Evolutionary conservation across 371 early-diverging fungal genomes (phyloP), one percentile per base, ranked within the genome.

Genomic region (Parasitella parasitica): DNA sequence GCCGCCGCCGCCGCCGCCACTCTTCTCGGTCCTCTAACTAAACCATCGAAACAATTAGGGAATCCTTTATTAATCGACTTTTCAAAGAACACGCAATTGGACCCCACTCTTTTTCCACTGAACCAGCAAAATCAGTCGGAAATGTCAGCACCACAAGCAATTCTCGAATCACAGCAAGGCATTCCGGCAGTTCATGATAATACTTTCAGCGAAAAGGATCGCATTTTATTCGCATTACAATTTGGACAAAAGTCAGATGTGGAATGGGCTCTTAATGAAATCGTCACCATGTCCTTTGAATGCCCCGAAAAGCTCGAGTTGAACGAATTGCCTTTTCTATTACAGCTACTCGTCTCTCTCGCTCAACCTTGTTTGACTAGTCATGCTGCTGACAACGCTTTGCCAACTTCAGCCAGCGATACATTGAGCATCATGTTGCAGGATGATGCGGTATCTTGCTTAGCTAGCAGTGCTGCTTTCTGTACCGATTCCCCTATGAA

Each of bases 251-350:
- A 89, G 18, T 86, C 87, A 57, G 91, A 91, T 67, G 73, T 92
- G 9, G 94, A 94, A 64, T 91, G 92, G 91, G 92, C 93, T 6
- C 86, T 93, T 57, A 83, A 88, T 63, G 80, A 80, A 35, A 80
- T 94, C 13, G 73, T 91, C 46, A 78, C 81, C 35, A 69, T 91
- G 4, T 90, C 91, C 1, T 80, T 72, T 41, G 79, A 80, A 34
- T 56, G 37, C 9, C 81, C 80, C 11, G 78, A 81, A 15, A 73
- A 76, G 35, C 80, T 91, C 28, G 78, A 84, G 16, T 64, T 92
- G 12, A 79, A 78, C 27, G 72, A 72, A 64, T 82, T 91, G 13
- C 89, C 91, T 0, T 84, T 85, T 12, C 56, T 92, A 4, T 63
- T 90, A 15, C 87, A 89, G 32, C 63, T 76, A 39, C 59, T 93